Evolutionary conservation across 768 basidiomycete species (phyloP).

Genomic region (Kwoniella europaea): DNA sequence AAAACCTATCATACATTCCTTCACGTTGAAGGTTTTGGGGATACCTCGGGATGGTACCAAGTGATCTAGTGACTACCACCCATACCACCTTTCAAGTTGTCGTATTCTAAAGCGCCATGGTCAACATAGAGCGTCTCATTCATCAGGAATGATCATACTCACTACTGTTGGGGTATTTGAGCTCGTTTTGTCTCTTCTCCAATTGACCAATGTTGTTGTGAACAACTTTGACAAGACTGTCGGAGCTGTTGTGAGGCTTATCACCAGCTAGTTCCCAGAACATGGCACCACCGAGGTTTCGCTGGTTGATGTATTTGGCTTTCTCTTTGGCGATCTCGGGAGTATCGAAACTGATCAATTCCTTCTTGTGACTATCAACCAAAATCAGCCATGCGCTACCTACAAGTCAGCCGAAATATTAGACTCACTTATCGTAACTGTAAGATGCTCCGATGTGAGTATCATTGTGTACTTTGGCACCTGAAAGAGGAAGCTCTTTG

Average conservation of each 20-base stretch:
- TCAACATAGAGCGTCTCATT: background rate
- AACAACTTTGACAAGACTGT: conserved; percentile 70
- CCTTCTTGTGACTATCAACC: conserved; percentile 62
- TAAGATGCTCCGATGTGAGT: conserved; percentile 74
- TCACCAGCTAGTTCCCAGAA: conserved; percentile 76
- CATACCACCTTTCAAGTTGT: conserved; percentile 11
- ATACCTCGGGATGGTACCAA: background rate
- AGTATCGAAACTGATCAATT: conserved; percentile 74
- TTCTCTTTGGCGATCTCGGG: conserved; percentile 69
- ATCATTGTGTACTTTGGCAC: conserved; percentile 70
- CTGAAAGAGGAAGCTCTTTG: conserved; percentile 78
- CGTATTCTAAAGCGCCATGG: conserved; percentile 1
- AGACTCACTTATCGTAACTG: conserved; percentile 72
- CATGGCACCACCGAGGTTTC: conserved; percentile 88
- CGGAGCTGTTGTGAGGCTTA: conserved; percentile 70
- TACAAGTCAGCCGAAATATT: conserved; percentile 58
- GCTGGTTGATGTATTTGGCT: conserved; percentile 73
- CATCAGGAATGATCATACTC: conserved; percentile 40
- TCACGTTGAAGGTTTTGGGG: background rate
- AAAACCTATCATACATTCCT: background rate
- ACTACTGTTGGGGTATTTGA: conserved; percentile 65
- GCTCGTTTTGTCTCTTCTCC: conserved; percentile 77
- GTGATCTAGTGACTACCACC: conserved; percentile 1
- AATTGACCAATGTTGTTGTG: conserved; percentile 76
- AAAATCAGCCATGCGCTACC: conserved; percentile 68